These are phyloP conservation scores for Chamaecrista fasciculata DNA, from an alignment of 306 rosid genomes.

Conservation along the genomic window DNA sequence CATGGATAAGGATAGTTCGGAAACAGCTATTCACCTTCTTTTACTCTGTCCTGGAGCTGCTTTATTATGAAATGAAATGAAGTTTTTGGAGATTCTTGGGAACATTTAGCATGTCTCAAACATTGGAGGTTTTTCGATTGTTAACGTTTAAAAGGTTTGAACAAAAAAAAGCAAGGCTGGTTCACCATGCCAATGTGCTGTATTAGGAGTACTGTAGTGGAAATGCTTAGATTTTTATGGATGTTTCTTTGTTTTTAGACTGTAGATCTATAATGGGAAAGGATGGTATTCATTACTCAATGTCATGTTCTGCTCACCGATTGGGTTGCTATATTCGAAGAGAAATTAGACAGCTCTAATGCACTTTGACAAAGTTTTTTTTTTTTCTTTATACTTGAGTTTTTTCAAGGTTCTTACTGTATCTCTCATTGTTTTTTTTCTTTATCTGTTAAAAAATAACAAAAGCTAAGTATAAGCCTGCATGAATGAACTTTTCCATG, in stretches of 20 bases:
- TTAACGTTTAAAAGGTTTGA: background rate
- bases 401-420: background rate
- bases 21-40: too few species aligned
- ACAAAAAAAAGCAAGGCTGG: background rate
- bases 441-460: background rate
- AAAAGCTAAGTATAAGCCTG: constrained; percentile 11
- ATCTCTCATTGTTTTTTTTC: background rate
- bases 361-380: background rate
- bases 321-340: background rate
- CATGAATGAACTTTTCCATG: constrained; percentile 23
- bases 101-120: background rate
- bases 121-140: background rate
- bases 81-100: too few species aligned
- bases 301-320: background rate
- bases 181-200: background rate
- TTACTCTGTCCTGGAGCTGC: too few species aligned
- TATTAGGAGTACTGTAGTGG: background rate
- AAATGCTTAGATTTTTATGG: background rate
- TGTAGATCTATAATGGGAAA: background rate
- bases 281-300: background rate
- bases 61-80: too few species aligned
- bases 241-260: background rate
- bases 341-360: background rate
- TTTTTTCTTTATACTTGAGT: background rate
- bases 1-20: too few species aligned